Percentiles rank a stretch among this genome's conserved stretches.
phyloP scores from a whole-genome alignment of 148 eudicot species.

The Silene uniflora region DNA sequence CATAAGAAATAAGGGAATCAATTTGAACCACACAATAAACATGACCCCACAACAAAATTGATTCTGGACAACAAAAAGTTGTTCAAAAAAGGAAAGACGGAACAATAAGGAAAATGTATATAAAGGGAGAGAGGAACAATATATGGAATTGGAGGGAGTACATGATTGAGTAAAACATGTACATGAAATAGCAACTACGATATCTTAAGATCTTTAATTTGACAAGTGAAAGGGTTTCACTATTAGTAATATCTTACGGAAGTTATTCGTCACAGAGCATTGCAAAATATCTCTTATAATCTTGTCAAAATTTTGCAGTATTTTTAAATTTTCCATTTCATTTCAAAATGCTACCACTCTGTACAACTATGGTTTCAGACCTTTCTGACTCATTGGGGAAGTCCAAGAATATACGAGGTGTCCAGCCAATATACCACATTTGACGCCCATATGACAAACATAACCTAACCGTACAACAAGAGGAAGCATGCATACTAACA shows the following conservation, averaged over 20 bases:
- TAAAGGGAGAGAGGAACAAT: too few species aligned
- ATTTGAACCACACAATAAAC: too few species aligned
- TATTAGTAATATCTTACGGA: constrained; percentile 2
- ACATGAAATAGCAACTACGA: background rate
- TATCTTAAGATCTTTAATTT: background rate
- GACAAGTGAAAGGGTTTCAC: background rate
- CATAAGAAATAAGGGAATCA: too few species aligned
- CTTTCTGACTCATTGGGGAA: background rate
- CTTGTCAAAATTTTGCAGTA: background rate
- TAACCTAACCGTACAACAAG: background rate
- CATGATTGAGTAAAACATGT: too few species aligned
- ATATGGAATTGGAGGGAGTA: too few species aligned
- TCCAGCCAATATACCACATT: background rate
- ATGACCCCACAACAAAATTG: too few species aligned
- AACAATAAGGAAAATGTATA: too few species aligned
- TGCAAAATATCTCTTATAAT: background rate
- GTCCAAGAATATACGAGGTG: constrained; percentile 4
- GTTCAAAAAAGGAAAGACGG: too few species aligned
- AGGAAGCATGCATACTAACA: constrained; percentile 5
- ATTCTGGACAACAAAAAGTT: too few species aligned
- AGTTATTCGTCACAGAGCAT: background rate
- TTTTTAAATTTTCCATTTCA: background rate
- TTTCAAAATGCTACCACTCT: background rate
- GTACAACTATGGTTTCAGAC: background rate
- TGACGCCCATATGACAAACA: background rate